phyloP scores from a whole-genome alignment of 2,329 filamentous ascomycete species.

The Xylariaceae sp. region DNA sequence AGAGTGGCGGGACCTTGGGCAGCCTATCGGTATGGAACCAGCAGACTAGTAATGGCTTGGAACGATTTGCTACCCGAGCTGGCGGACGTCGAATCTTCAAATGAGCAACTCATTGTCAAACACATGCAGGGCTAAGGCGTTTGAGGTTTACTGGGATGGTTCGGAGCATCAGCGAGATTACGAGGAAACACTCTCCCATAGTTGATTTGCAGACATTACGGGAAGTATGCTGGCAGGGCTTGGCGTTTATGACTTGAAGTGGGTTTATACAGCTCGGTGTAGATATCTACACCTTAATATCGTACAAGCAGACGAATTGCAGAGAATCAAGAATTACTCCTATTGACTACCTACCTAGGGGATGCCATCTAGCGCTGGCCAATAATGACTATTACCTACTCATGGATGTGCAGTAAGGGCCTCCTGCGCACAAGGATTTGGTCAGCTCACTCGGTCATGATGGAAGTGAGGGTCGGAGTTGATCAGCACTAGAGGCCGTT shows the following conservation, averaged over 20 bases:
- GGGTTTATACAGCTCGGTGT: too few relatives aligned
- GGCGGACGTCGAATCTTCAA: constrained; percentile 50
- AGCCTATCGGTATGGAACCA: constrained; percentile 56
- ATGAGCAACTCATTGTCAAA: constrained; percentile 29
- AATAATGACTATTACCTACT: too few relatives aligned
- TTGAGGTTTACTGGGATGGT: not conserved
- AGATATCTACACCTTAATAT: too few relatives aligned
- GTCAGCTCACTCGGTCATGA: too few relatives aligned
- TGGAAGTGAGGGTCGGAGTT: too few relatives aligned
- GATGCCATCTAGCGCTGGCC: too few relatives aligned
- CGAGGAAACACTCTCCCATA: not conserved
- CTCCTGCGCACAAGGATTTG: too few relatives aligned
- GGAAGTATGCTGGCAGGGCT: not conserved
- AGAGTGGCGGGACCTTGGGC: constrained; percentile 56
- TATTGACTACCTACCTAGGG: too few relatives aligned
- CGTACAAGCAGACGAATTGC: too few relatives aligned
- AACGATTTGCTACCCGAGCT: constrained; percentile 52
- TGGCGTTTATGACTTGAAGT: constrained; percentile 7
- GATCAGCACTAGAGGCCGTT: too few relatives aligned
- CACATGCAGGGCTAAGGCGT: constrained; percentile 10
- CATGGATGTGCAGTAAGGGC: too few relatives aligned
- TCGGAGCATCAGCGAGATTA: not conserved
- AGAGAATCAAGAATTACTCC: too few relatives aligned
- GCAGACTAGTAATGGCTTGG: constrained; percentile 54
- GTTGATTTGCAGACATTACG: not conserved